A percentile compares a stretch with the other conserved stretches of the same genome.
These are phyloP conservation scores for Penicillium sp. DNA, from an alignment of 2,329 filamentous ascomycete species.

Conservation along the genomic window DNA sequence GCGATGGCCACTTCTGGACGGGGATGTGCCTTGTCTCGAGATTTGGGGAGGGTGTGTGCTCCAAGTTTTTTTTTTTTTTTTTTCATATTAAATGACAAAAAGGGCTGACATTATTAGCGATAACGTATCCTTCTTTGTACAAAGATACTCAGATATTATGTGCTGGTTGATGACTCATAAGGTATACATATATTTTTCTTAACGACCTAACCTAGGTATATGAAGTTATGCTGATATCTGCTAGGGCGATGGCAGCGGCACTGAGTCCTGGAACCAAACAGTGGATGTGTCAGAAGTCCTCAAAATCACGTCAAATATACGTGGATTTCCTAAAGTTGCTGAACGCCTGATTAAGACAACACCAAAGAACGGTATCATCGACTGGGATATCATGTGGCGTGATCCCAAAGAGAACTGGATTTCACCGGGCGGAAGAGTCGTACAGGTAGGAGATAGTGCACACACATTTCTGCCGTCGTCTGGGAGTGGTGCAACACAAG, in stretches of 20 bases:
- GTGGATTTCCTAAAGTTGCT: neutral
- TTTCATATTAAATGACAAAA: neutral
- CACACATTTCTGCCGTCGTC: conserved; percentile 50
- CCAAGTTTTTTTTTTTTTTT: too few relatives aligned
- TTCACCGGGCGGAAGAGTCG: conserved; percentile 38
- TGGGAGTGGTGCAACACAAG: conserved; percentile 47
- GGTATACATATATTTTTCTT: neutral
- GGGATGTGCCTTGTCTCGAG: conserved; percentile 7
- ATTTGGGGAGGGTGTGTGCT: conserved; percentile 8
- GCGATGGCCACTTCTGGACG: conserved; percentile 8
- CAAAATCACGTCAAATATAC: neutral
- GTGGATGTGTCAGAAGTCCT: conserved; percentile 3
- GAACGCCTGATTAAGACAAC: conserved; percentile 5
- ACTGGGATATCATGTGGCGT: conserved; percentile 14
- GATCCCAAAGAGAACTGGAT: conserved; percentile 29
- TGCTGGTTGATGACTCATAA: conserved; percentile 11
- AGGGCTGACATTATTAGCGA: conserved; percentile 3
- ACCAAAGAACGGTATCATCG: conserved; percentile 1
- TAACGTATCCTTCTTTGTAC: conserved; percentile 9
- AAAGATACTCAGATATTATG: conserved; percentile 5
- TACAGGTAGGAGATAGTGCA: conserved; percentile 49
- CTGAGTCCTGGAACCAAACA: conserved; percentile 6
- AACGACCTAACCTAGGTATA: too few relatives aligned
- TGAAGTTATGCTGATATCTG: neutral
- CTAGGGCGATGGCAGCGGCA: conserved; percentile 2